phyloP scores from a whole-genome alignment of 257 asterid genomes.

The Datura wrightii region DNA sequence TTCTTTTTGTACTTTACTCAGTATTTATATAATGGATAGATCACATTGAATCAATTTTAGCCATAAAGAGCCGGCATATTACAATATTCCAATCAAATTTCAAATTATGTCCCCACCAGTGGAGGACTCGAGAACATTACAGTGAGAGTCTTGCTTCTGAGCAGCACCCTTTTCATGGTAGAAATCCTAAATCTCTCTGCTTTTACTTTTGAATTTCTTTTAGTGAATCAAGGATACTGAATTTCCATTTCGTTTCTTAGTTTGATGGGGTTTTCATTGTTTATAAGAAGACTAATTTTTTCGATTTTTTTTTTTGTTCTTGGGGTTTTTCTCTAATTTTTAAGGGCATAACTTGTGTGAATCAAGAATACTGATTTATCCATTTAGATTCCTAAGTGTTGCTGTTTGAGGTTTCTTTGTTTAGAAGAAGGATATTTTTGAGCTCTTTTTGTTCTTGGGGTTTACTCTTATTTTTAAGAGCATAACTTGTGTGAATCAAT shows the following conservation, averaged over 20 bases:
- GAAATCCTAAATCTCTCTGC: not conserved
- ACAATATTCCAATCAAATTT: not conserved
- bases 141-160: not conserved
- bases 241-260: not conserved
- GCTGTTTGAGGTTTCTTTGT: not conserved
- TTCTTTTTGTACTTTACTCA: too few species aligned
- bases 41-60: not conserved
- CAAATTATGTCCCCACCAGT: not conserved
- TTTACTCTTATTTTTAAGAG: not conserved
- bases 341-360: not conserved
- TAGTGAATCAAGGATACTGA: too few species aligned
- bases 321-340: not conserved
- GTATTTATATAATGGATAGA: not conserved
- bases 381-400: not conserved
- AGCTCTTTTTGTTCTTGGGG: not conserved
- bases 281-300: too few species aligned
- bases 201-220: not conserved
- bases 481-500: not conserved
- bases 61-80: not conserved
- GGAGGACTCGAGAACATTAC: not conserved
- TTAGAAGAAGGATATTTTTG: not conserved
- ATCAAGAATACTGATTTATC: too few species aligned
- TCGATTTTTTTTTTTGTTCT: too few species aligned
- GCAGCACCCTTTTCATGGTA: constrained; percentile 15
- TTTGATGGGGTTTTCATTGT: not conserved